These are phyloP conservation scores for Thalassiosira exigua DNA, from an alignment of 352 stramenopile genomes.

Conservation along the genomic window DNA sequence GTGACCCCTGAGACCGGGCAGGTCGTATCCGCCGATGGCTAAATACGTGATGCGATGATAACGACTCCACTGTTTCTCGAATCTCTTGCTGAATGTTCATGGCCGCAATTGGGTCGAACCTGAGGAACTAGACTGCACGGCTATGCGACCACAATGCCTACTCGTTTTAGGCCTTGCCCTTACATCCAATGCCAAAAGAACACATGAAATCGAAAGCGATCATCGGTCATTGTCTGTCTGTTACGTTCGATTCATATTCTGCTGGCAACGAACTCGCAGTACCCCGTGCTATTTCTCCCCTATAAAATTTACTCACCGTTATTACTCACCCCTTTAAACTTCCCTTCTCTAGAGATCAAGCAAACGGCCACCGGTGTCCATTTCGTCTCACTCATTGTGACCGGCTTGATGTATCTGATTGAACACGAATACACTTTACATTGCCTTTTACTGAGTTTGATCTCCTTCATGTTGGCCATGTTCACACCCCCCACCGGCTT, in stretches of 20 bases:
- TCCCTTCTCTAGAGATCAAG: constrained; percentile 5
- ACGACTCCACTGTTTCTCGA: background rate
- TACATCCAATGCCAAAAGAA: background rate
- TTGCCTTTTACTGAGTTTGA: background rate
- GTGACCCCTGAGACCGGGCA: background rate
- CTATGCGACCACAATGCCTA: too few species aligned
- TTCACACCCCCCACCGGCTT: constrained; percentile 7
- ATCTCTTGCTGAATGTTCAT: background rate
- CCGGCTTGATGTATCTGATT: background rate
- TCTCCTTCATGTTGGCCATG: background rate
- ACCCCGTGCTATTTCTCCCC: background rate
- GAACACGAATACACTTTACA: background rate
- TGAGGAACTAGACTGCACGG: too few species aligned
- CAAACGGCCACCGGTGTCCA: background rate
- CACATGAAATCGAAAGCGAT: too few species aligned
- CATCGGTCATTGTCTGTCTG: background rate
- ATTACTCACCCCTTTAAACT: background rate
- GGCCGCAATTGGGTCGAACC: too few species aligned
- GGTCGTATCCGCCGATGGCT: background rate
- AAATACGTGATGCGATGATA: background rate
- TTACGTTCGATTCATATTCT: background rate
- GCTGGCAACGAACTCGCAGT: background rate
- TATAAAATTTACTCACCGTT: background rate
- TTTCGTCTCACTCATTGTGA: constrained; percentile 8
- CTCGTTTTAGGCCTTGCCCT: background rate